These are phyloP conservation scores for Yarrowia keelungensis DNA, from an alignment of 805 yeast genomes.

Conservation along the genomic window DNA sequence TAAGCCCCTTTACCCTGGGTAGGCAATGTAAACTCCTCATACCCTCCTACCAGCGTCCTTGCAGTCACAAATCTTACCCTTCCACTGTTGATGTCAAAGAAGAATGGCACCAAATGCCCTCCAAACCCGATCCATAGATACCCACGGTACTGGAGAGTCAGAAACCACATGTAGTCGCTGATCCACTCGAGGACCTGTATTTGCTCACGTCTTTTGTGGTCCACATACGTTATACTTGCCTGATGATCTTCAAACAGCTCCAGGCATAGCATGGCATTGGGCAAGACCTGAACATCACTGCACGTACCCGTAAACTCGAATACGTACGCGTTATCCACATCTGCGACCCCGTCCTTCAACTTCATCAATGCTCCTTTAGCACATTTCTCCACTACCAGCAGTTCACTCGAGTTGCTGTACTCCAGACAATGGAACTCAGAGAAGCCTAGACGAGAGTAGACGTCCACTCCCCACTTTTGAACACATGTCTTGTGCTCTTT, in stretches of 20 bases:
- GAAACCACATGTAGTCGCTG: background rate
- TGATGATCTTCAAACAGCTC: constrained; percentile 1
- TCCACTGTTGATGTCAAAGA: background rate
- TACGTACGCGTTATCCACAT: constrained; percentile 1
- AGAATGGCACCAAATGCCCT: constrained; percentile 9
- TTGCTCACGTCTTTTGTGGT: background rate
- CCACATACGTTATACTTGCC: constrained; percentile 9
- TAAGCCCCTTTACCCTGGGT: background rate
- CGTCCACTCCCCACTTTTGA: constrained; percentile 2
- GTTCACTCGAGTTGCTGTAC: background rate
- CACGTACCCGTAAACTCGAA: constrained; percentile 4
- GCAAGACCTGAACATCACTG: constrained; percentile 12
- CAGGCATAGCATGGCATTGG: background rate
- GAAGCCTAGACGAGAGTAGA: background rate
- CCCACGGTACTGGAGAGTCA: background rate
- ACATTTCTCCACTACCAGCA: background rate
- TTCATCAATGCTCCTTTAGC: constrained; percentile 6
- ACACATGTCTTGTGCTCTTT: background rate
- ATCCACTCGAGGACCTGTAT: constrained; percentile 11
- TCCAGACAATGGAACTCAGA: constrained; percentile 1
- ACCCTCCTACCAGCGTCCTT: background rate
- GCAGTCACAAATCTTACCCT: background rate
- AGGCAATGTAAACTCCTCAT: constrained; percentile 10
- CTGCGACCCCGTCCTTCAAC: constrained; percentile 5
- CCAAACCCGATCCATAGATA: constrained; percentile 11